phyloP scores from a whole-genome alignment of 306 rosid genomes.

The Glycine soja region DNA sequence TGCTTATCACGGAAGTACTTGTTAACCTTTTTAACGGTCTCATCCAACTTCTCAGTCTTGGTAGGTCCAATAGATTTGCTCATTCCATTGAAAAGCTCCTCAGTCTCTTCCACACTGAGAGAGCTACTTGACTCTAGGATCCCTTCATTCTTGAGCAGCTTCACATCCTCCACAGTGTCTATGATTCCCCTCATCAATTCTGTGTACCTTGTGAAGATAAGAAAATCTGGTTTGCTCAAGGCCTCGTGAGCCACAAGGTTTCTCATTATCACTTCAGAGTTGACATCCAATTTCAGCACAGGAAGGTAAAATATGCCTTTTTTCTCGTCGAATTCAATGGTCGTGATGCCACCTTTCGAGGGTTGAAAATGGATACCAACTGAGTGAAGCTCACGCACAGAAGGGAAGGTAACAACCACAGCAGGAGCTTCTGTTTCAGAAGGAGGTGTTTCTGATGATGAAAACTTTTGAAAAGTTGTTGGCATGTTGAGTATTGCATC shows the following conservation, averaged over 20 bases:
- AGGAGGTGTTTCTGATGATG: neutral
- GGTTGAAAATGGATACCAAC: constrained; percentile 1
- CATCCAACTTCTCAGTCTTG: neutral
- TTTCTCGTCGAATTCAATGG: constrained; percentile 6
- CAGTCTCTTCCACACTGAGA: constrained; percentile 4
- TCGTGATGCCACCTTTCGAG: constrained; percentile 21
- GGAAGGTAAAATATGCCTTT: neutral
- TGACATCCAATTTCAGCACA: no score
- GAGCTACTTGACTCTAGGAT: constrained; percentile 7
- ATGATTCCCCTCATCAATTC: constrained; percentile 46
- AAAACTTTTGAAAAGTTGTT: neutral
- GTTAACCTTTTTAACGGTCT: constrained; percentile 1
- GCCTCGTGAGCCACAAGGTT: constrained; percentile 51
- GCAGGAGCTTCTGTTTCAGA: constrained; percentile 12
- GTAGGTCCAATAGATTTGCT: constrained; percentile 31
- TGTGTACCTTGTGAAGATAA: constrained; percentile 34
- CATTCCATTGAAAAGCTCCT: constrained; percentile 38
- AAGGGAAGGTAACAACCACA: constrained; percentile 7
- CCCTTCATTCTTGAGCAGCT: neutral
- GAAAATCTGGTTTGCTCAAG: constrained; percentile 20
- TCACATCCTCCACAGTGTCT: constrained; percentile 41
- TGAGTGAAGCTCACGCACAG: constrained; percentile 6
- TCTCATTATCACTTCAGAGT: constrained; percentile 28
- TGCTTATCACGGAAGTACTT: neutral
- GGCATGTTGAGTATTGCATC: neutral